Conservation (phyloP, 2,329 filamentous ascomycete species). For the Trichophyton mentagrophytes region DNA sequence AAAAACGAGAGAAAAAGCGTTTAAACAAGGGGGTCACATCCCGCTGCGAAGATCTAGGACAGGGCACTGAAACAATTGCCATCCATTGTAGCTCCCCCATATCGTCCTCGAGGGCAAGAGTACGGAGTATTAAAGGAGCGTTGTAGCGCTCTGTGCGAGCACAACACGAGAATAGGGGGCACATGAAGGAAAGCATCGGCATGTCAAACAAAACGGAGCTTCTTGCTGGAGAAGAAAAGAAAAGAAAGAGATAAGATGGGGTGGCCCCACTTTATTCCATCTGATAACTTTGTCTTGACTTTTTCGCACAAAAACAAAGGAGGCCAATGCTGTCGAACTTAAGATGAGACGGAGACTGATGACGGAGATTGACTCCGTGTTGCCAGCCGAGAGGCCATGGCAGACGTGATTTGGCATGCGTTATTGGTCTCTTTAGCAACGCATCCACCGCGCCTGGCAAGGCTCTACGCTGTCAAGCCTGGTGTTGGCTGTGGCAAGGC, state of each 20-base stretch:
- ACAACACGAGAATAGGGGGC: neutral
- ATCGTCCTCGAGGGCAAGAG: too few relatives aligned
- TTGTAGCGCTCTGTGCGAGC: too few relatives aligned
- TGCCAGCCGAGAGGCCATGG: too few relatives aligned
- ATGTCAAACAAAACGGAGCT: neutral
- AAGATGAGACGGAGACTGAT: too few relatives aligned
- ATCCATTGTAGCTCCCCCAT: too few relatives aligned
- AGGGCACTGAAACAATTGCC: too few relatives aligned
- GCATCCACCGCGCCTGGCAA: neutral
- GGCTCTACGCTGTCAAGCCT: neutral
- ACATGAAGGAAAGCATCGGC: neutral
- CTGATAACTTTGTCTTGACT: constrained; percentile 3
- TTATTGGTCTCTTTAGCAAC: neutral
- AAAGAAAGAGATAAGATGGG: neutral
- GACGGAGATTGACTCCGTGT: too few relatives aligned
- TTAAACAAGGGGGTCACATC: too few relatives aligned
- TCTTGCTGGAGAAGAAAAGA: neutral
- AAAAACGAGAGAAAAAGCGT: too few relatives aligned
- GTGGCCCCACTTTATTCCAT: neutral
- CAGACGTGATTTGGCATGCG: neutral
- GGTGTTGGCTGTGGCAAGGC: neutral
- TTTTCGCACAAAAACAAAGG: neutral
- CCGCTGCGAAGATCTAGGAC: too few relatives aligned
- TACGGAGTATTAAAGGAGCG: too few relatives aligned
- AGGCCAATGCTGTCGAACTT: neutral